Evolutionary conservation across 495 filamentous ascomycete genomes (phyloP), one percentile per base, ranked within the genome.

Genomic region (Elasticomyces elasticus): DNA sequence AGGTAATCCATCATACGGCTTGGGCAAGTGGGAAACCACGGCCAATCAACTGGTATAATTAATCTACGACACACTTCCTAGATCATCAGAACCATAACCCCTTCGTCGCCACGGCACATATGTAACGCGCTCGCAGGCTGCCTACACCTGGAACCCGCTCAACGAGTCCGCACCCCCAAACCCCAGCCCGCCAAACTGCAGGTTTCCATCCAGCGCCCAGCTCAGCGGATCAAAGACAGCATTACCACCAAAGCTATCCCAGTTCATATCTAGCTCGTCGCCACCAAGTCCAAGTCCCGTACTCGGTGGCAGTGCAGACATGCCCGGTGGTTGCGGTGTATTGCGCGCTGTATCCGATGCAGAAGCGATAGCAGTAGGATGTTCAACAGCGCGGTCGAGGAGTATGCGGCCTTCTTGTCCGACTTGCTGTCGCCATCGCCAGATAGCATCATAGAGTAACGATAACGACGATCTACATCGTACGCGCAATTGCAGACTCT

Each of bases 391-490:
- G n/a, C 31, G 41, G 12, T 61, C 49, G 33, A 61, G 58, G 38
- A 22, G 28, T 5, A 43, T 28, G 33, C 52, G 51, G 28, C 54
- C 58, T 23, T 51, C 53, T 35, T 61, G 48, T 10, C 54, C 58
- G 23, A 49, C 54, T 54, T 61, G 58, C 23, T 61, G 54, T 1
- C 89, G 76, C 89, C 89, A 96, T 50, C 88, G 81, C 88, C 88
- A 94, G 23, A 94, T 87, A 3, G 84, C 88, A 69, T 96, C 89
- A 65, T 84, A 95, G 1, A 96, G 85, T 6, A 94, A 74, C 60
- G 86, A 91, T 85, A 96, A 90, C 67, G 87, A 94, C 79, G 91
- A 89, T 10, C 89, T 79, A 63, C 87, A 92, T 51, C 87, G 79
- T 5, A 95, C 87, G 67, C 88, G 90, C 15, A 96, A 73, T 68